Percentiles rank a stretch among this genome's conserved stretches.
Conservation (phyloP, 2,329 filamentous ascomycete genomes). For the Fusarium chuoi region DNA sequence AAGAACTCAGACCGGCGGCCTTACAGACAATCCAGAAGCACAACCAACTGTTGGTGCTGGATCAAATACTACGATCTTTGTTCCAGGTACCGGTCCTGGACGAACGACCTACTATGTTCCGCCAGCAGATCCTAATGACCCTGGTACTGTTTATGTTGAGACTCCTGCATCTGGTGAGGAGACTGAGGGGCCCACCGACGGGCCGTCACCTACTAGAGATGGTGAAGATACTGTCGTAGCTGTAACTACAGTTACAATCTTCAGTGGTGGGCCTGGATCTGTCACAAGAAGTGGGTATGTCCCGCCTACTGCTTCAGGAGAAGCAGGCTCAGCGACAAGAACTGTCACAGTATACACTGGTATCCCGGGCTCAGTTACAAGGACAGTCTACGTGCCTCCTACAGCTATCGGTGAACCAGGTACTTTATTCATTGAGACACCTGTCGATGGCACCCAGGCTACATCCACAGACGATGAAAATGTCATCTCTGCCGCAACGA, state of each 20-base stretch:
- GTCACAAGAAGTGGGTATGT: neutral
- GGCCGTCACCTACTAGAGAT: neutral
- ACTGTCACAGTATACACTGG: slow-evolving; percentile 4
- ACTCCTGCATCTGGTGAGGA: neutral
- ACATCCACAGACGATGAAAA: neutral
- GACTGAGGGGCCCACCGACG: neutral
- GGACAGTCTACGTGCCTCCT: neutral
- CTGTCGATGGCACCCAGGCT: neutral
- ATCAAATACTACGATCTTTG: neutral
- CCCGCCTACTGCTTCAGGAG: neutral
- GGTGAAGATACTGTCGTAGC: neutral
- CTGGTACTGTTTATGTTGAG: slow-evolving; percentile 9
- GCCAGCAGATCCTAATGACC: neutral
- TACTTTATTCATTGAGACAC: neutral
- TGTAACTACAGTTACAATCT: neutral
- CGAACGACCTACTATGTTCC: slow-evolving; percentile 3
- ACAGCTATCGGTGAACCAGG: neutral
- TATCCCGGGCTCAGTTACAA: neutral
- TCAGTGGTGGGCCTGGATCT: neutral
- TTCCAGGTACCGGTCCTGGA: neutral
- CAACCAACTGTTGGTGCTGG: neutral
- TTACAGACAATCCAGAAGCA: neutral
- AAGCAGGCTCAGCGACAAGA: neutral
- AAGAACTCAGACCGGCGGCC: neutral
- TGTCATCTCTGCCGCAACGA: neutral